phyloP scores from a whole-genome alignment of 2,329 filamentous ascomycete species.

The Plectosphaerella plurivora region DNA sequence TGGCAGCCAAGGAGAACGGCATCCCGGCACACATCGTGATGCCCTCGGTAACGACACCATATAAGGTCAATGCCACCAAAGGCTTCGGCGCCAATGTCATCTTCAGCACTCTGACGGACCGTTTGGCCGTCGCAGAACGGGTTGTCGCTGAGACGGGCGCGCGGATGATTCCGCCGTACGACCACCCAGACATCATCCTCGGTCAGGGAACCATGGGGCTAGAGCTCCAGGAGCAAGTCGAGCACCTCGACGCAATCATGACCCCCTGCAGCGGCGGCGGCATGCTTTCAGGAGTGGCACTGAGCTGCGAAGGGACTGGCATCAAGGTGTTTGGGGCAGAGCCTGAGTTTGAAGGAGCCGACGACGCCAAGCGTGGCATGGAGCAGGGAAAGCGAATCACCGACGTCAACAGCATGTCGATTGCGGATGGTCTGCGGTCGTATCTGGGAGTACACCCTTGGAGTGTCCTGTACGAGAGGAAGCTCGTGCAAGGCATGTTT shows the following conservation, averaged over 20 bases:
- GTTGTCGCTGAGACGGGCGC: slow-evolving; percentile 71
- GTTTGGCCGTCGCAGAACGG: slow-evolving; percentile 69
- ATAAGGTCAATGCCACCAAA: slow-evolving; percentile 79
- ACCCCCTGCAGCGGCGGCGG: slow-evolving; percentile 86
- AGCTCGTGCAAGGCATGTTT: slow-evolving; percentile 67
- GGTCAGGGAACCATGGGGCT: slow-evolving; percentile 88
- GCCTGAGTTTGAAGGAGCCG: slow-evolving; percentile 75
- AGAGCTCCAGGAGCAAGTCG: slow-evolving; percentile 74
- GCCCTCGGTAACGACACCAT: slow-evolving; percentile 78
- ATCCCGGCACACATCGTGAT: slow-evolving; percentile 88
- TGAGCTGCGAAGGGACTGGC: slow-evolving; percentile 66
- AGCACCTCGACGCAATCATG: slow-evolving; percentile 65
- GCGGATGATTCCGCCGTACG: slow-evolving; percentile 81
- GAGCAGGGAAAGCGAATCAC: slow-evolving; percentile 59
- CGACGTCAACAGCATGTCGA: slow-evolving; percentile 69
- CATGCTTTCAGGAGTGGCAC: slow-evolving; percentile 77
- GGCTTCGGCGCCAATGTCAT: slow-evolving; percentile 73
- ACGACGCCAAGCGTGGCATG: slow-evolving; percentile 74
- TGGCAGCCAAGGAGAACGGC: slow-evolving; percentile 69
- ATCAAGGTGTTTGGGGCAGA: slow-evolving; percentile 83
- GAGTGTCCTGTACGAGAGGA: slow-evolving; percentile 66
- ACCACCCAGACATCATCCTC: slow-evolving; percentile 86
- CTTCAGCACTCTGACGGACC: slow-evolving; percentile 76
- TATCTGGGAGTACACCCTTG: slow-evolving; percentile 75
- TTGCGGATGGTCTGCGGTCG: slow-evolving; percentile 85